These are phyloP conservation scores for Diaporthe sp. DNA, from an alignment of 2,329 filamentous ascomycete species.

Conservation along the genomic window DNA sequence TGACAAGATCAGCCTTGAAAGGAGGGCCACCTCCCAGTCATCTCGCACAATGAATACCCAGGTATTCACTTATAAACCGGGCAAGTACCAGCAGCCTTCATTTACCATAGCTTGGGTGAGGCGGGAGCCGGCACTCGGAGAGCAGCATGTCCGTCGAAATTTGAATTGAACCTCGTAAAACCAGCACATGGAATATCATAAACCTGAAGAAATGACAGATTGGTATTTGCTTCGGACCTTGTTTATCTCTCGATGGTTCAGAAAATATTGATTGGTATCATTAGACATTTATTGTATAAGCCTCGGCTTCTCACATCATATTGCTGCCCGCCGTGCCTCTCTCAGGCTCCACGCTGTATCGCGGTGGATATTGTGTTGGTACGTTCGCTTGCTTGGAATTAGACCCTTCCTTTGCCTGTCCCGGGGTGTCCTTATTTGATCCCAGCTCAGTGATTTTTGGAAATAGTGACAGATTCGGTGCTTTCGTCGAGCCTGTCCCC, in stretches of 20 bases:
- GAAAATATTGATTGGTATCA: background rate
- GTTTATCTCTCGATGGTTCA: too few relatives aligned
- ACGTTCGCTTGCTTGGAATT: conserved; percentile 2
- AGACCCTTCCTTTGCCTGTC: background rate
- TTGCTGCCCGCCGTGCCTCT: background rate
- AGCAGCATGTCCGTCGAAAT: background rate
- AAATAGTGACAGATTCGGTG: conserved; percentile 22
- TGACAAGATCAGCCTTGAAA: background rate
- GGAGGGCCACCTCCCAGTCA: too few relatives aligned
- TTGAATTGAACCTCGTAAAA: background rate
- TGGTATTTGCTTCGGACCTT: background rate
- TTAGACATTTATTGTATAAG: conserved; percentile 4
- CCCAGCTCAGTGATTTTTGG: background rate
- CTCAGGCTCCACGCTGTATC: conserved; percentile 8
- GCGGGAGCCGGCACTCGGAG: background rate
- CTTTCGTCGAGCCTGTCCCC: background rate
- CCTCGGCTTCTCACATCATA: conserved; percentile 2
- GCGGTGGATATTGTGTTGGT: conserved; percentile 2
- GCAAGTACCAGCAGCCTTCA: background rate
- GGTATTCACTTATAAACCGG: background rate
- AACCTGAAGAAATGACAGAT: background rate
- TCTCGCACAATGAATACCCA: background rate
- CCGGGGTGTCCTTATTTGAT: background rate
- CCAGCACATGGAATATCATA: background rate
- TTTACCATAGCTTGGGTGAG: background rate